A percentile compares a stretch with the other conserved stretches of the same genome.
phyloP scores from a whole-genome alignment of 139 green algal species.

The Chlorella vulgaris region DNA sequence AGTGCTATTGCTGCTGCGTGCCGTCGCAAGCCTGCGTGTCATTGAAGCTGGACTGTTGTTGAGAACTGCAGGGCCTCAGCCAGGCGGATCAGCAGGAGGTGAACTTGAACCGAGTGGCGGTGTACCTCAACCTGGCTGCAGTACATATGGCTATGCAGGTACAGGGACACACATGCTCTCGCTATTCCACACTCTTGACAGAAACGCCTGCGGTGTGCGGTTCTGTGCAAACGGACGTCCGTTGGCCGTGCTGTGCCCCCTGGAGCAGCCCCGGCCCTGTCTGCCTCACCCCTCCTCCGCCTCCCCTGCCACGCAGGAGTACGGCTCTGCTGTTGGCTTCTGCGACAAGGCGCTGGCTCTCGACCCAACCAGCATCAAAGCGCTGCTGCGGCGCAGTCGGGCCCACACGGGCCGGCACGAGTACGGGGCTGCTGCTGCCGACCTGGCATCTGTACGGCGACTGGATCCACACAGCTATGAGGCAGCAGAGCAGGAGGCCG shows the following conservation, averaged over 20 bases:
- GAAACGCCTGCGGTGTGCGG: no score
- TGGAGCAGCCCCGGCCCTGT: no score
- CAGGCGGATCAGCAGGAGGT: conserved; percentile 65
- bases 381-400: conserved; percentile 56
- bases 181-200: no score
- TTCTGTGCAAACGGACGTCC: no score
- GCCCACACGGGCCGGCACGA: conserved; percentile 49
- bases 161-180: no score
- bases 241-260: no score
- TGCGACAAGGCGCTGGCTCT: conserved; percentile 53
- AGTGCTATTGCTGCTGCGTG: no score
- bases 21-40: no score
- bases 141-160: conserved; percentile 50
- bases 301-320: conserved; percentile 26
- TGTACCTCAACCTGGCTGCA: conserved; percentile 68
- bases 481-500: conserved; percentile 8
- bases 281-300: no score
- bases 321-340: conserved; percentile 35
- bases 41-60: no score
- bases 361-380: conserved; percentile 52
- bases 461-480: conserved; percentile 25
- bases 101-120: conserved; percentile 50
- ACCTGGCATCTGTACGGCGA: conserved; percentile 18
- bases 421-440: conserved; percentile 28
- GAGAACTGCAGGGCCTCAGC: conserved; percentile 41